These are phyloP conservation scores for Irpex lacteus DNA, from an alignment of 1,284 basidiomycete genomes.

Conservation along the genomic window DNA sequence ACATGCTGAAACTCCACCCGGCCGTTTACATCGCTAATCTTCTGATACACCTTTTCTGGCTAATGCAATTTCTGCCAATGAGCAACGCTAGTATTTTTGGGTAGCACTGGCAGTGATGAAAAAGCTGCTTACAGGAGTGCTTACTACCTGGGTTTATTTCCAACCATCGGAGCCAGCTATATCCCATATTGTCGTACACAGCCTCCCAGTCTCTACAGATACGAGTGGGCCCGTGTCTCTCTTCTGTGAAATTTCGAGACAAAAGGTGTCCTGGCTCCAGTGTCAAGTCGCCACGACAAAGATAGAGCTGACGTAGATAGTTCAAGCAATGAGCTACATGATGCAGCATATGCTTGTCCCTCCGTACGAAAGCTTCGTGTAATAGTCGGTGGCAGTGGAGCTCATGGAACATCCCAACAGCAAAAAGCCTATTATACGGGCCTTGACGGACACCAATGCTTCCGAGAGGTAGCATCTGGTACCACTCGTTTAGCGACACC, in stretches of 20 bases:
- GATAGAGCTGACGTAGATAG: slow-evolving; percentile 38
- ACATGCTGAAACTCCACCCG: too few species aligned
- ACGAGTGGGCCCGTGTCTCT: slow-evolving; percentile 37
- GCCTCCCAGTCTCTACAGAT: slow-evolving; percentile 46
- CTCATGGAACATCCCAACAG: slow-evolving; percentile 32
- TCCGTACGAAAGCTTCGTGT: slow-evolving; percentile 15
- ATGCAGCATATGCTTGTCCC: slow-evolving; percentile 6
- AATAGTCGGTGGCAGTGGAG: slow-evolving; percentile 24
- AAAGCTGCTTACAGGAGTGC: not conserved
- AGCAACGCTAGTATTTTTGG: too few species aligned
- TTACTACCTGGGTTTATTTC: not conserved
- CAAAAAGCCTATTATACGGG: slow-evolving; percentile 22
- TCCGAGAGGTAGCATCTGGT: slow-evolving; percentile 14
- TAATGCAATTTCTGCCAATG: too few species aligned
- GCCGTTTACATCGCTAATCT: too few species aligned
- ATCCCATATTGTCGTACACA: slow-evolving; percentile 23
- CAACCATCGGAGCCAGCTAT: not conserved
- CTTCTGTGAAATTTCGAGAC: slow-evolving; percentile 35
- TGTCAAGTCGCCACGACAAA: slow-evolving; percentile 42
- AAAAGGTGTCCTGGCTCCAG: slow-evolving; percentile 42
- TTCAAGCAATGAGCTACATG: slow-evolving; percentile 45
- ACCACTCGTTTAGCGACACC: slow-evolving; percentile 18
- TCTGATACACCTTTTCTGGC: too few species aligned
- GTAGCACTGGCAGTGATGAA: not conserved
- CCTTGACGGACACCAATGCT: slow-evolving; percentile 22